Evolutionary conservation across 331 rosid genomes (phyloP).

Genomic region (Pyracantha coccinea): DNA sequence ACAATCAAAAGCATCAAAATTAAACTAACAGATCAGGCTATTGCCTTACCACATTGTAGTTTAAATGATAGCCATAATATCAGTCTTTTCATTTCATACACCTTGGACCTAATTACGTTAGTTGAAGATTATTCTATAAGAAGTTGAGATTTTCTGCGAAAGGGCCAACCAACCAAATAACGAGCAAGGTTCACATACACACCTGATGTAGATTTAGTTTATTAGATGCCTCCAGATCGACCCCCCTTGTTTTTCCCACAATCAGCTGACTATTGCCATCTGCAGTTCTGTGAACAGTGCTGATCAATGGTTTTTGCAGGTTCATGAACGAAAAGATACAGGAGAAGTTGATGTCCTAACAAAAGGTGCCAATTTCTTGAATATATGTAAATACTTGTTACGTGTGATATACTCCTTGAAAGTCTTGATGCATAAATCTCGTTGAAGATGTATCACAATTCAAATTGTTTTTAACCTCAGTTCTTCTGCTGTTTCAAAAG

Average conservation of each 20-base stretch:
- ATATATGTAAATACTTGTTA: background rate
- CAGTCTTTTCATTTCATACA: background rate
- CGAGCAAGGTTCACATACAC: background rate
- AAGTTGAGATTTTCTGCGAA: background rate
- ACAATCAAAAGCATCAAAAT: background rate
- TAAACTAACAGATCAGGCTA: background rate
- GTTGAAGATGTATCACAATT: background rate
- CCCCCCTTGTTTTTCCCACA: background rate
- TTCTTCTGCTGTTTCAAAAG: background rate
- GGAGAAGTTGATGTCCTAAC: slow-evolving; percentile 91
- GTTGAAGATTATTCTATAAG: too few species aligned
- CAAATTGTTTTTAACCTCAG: too few species aligned
- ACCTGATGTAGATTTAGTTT: background rate
- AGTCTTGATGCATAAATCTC: background rate
- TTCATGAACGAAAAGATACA: slow-evolving; percentile 72
- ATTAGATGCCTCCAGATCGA: background rate
- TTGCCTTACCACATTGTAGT: background rate
- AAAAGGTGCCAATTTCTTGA: slow-evolving; percentile 46
- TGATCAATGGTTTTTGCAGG: slow-evolving; percentile 42
- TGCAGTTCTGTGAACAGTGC: background rate
- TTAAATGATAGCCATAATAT: background rate
- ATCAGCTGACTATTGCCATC: background rate
- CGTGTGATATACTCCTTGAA: background rate
- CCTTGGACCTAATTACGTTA: background rate
- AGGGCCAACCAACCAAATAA: background rate